Conservation (phyloP, 371 early-diverging fungal genomes). For the Apophysomyces ossiformis region DNA sequence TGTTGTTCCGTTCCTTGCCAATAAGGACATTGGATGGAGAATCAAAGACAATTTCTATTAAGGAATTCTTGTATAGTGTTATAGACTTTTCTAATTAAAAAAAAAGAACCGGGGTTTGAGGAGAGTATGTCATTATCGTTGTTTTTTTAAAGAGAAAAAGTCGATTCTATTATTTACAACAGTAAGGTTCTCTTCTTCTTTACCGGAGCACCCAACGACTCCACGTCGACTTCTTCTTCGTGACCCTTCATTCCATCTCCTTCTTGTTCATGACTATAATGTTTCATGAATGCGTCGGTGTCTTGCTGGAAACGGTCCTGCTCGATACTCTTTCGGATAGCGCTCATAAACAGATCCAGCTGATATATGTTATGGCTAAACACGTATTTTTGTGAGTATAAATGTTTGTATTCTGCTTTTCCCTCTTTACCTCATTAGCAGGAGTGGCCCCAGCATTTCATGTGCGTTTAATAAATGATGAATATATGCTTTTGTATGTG, state of each 20-base stretch:
- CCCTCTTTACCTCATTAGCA: conserved; percentile 66
- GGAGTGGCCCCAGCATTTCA: conserved; percentile 81
- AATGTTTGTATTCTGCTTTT: neutral
- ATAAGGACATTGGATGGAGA: conserved; percentile 73
- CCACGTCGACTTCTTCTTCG: conserved; percentile 44
- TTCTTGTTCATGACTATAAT: conserved; percentile 43
- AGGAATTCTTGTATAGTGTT: neutral
- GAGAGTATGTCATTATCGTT: too few relatives aligned
- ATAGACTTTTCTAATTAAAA: neutral
- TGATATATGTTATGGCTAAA: conserved; percentile 72
- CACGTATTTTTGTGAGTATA: neutral
- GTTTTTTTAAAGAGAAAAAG: neutral
- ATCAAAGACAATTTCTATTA: conserved; percentile 54
- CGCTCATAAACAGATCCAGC: conserved; percentile 64
- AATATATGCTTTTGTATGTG: conserved; percentile 76
- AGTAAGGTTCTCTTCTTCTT: conserved; percentile 49
- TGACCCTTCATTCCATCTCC: conserved; percentile 36
- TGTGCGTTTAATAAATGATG: conserved; percentile 77
- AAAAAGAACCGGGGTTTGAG: neutral
- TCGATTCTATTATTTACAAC: conserved; percentile 21
- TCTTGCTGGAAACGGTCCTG: conserved; percentile 55
- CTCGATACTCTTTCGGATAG: conserved; percentile 64
- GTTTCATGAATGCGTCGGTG: conserved; percentile 46
- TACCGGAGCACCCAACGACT: conserved; percentile 43
- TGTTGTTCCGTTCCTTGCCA: conserved; percentile 91